Evolutionary conservation across 768 basidiomycete species (phyloP).

Genomic region (Boletus coccyginus): DNA sequence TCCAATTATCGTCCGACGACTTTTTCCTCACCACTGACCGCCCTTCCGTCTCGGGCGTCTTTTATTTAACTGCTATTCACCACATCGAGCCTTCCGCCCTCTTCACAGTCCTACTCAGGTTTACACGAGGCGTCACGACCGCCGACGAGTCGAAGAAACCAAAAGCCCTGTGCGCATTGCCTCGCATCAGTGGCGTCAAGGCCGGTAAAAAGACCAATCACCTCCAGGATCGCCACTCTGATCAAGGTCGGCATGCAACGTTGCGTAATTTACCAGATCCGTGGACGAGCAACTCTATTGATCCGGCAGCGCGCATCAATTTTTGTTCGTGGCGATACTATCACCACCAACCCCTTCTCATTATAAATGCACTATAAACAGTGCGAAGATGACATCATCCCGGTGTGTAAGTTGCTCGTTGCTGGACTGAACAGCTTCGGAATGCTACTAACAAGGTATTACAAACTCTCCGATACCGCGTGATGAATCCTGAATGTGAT

Average conservation of each 20-base stretch:
- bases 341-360: too few relatives aligned
- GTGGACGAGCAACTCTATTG: not conserved
- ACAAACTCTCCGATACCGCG: too few relatives aligned
- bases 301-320: too few relatives aligned
- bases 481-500: too few relatives aligned
- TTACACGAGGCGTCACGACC: conserved; percentile 13
- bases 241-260: conserved; percentile 15
- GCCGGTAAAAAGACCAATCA: conserved; percentile 17
- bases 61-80: conserved; percentile 12
- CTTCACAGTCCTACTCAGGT: conserved; percentile 22
- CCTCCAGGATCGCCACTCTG: conserved; percentile 20
- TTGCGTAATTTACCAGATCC: not conserved
- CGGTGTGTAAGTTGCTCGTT: too few relatives aligned
- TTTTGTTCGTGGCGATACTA: too few relatives aligned
- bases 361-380: too few relatives aligned
- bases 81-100: conserved; percentile 7
- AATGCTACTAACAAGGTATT: too few relatives aligned
- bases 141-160: conserved; percentile 4
- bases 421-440: too few relatives aligned
- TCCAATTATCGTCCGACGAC: not conserved
- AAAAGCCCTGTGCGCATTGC: conserved; percentile 5
- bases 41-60: not conserved
- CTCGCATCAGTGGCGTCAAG: conserved; percentile 12
- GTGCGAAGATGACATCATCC: too few relatives aligned
- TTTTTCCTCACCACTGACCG: not conserved